phyloP scores from a whole-genome alignment of 768 basidiomycete genomes.

The Rhizopogon vesiculosus region DNA sequence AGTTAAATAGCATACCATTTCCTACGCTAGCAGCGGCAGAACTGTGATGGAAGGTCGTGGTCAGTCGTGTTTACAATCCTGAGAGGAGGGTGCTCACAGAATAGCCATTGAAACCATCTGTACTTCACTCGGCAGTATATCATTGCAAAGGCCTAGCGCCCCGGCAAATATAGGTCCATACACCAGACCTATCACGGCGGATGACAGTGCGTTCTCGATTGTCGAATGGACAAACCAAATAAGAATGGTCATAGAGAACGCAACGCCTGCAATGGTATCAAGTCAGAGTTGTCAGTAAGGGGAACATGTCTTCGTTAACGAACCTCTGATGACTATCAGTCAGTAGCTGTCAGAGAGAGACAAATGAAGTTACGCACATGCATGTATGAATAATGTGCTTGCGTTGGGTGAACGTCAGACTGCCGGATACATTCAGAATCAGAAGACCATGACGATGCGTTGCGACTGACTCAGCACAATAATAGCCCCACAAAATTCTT shows the following conservation, averaged over 20 bases:
- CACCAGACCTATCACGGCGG: slow-evolving; percentile 41
- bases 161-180: slow-evolving; percentile 51
- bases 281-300: slow-evolving; percentile 2
- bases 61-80: not conserved
- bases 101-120: slow-evolving; percentile 51
- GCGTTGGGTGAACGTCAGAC: slow-evolving; percentile 38
- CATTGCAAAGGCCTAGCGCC: slow-evolving; percentile 39
- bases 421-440: slow-evolving; percentile 11
- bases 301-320: not conserved
- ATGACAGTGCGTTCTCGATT: slow-evolving; percentile 40
- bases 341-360: slow-evolving; percentile 1
- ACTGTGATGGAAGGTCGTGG: slow-evolving; percentile 18
- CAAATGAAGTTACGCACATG: slow-evolving; percentile 33
- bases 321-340: slow-evolving; percentile 22
- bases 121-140: slow-evolving; percentile 41
- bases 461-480: slow-evolving; percentile 33
- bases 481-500: slow-evolving; percentile 46
- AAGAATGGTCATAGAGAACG: slow-evolving; percentile 42
- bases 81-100: slow-evolving; percentile 33
- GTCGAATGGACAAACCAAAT: slow-evolving; percentile 47
- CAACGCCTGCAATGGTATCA: slow-evolving; percentile 26
- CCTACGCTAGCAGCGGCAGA: slow-evolving; percentile 42
- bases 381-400: slow-evolving; percentile 40
- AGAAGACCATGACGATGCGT: not conserved
- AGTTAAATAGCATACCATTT: slow-evolving; percentile 29